These are phyloP conservation scores for Ambispora gerdemannii DNA, from an alignment of 192 early-diverging fungal genomes.

Conservation along the genomic window DNA sequence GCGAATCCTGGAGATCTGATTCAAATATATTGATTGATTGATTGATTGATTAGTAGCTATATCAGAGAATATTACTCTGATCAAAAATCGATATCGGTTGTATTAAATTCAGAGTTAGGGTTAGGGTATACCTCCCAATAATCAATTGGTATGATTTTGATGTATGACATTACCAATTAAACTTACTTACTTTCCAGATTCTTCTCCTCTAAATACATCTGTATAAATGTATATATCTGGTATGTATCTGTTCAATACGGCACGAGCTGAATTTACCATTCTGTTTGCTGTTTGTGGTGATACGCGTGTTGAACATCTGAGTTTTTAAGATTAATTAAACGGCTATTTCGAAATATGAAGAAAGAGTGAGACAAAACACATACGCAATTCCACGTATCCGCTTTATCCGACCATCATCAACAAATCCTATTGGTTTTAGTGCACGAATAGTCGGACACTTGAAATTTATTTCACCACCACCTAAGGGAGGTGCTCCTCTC, in stretches of 20 bases:
- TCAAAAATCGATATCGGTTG: too few relatives aligned
- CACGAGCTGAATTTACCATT: constrained; percentile 81
- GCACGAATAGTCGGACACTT: constrained; percentile 76
- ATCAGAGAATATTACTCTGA: too few relatives aligned
- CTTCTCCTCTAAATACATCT: constrained; percentile 95
- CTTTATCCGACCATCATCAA: constrained; percentile 82
- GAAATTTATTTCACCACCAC: constrained; percentile 90
- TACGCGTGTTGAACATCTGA: constrained; percentile 71
- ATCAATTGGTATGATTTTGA: too few relatives aligned
- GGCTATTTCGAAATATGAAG: not conserved
- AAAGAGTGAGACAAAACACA: constrained; percentile 12
- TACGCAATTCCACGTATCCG: constrained; percentile 96
- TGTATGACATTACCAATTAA: too few relatives aligned
- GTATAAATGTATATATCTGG: constrained; percentile 98
- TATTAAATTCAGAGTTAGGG: too few relatives aligned
- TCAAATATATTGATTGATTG: constrained; percentile 4
- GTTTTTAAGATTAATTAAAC: not conserved
- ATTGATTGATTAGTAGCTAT: not conserved
- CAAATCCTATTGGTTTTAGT: constrained; percentile 77
- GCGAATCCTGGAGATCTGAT: constrained; percentile 85
- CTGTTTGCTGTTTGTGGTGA: constrained; percentile 95
- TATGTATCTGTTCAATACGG: constrained; percentile 86
- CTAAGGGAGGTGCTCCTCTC: constrained; percentile 85
- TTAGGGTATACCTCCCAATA: too few relatives aligned
- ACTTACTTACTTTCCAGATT: constrained; percentile 66